phyloP scores from a whole-genome alignment of 208 protist genomes.

The Vickermania spadyakhi region DNA sequence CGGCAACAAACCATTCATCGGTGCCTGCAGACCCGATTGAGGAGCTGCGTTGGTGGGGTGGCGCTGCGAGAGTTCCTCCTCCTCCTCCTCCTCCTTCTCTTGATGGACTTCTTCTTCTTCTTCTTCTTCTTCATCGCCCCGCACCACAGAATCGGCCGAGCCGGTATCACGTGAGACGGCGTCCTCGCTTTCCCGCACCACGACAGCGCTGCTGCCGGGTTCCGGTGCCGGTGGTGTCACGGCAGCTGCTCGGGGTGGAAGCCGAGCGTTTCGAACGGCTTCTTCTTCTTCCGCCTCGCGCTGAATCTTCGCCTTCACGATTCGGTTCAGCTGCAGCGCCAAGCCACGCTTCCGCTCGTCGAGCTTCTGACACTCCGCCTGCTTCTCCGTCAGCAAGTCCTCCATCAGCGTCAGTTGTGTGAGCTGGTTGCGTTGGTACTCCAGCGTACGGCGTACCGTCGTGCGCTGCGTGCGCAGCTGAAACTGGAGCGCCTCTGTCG shows the following conservation, averaged over 20 bases:
- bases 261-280: not conserved
- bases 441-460: not conserved
- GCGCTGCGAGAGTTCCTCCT: too few relatives aligned
- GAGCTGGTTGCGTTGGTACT: not conserved
- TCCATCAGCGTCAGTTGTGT: not conserved
- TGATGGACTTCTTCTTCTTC: conserved; percentile 1
- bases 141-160: too few relatives aligned
- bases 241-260: not conserved
- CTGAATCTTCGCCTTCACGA: not conserved
- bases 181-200: too few relatives aligned
- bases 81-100: too few relatives aligned
- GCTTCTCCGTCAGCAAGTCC: not conserved
- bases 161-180: too few relatives aligned
- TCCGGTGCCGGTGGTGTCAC: too few relatives aligned
- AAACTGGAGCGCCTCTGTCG: not conserved
- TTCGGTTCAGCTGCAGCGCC: conserved; percentile 2
- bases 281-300: not conserved
- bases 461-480: not conserved
- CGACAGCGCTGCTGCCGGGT: too few relatives aligned
- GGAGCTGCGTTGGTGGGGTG: too few relatives aligned
- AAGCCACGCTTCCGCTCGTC: not conserved
- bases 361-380: not conserved
- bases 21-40: too few relatives aligned
- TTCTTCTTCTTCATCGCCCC: conserved; percentile 7
- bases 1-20: too few relatives aligned